Conservation (phyloP, 805 yeast species). For the Scheffersomyces stipitis region DNA sequence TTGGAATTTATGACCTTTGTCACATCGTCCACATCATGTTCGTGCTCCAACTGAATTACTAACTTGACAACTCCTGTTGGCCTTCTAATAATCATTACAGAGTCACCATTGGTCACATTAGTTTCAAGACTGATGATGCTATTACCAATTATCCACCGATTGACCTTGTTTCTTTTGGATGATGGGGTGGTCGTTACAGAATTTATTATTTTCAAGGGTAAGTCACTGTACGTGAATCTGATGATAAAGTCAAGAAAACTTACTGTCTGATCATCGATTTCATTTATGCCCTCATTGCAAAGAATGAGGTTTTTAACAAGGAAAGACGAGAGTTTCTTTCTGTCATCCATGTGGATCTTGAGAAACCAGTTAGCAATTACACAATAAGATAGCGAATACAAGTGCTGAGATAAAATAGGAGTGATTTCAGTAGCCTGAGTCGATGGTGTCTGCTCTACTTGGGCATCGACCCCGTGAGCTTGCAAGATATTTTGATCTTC, state of each 20-base stretch:
- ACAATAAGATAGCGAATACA: conserved; percentile 61
- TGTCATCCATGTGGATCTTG: conserved; percentile 55
- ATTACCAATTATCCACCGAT: conserved; percentile 63
- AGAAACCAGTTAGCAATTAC: conserved; percentile 74
- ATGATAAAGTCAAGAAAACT: conserved; percentile 68
- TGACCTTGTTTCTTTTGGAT: conserved; percentile 12
- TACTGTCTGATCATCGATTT: conserved; percentile 51
- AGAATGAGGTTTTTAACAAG: conserved; percentile 55
- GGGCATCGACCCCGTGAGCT: conserved; percentile 46
- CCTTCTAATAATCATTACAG: conserved; percentile 53
- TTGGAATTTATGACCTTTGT: conserved; percentile 32
- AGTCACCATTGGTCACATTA: conserved; percentile 49
- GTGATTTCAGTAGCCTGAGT: conserved; percentile 47
- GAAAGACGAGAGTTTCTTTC: conserved; percentile 61
- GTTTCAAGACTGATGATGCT: conserved; percentile 59
- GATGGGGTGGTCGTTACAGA: neutral
- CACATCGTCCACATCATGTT: conserved; percentile 7
- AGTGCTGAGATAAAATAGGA: conserved; percentile 57
- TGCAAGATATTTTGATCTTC: conserved; percentile 17
- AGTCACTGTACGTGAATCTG: conserved; percentile 64
- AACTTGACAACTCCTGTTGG: conserved; percentile 65
- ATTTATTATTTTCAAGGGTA: conserved; percentile 49
- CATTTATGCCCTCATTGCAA: conserved; percentile 2
- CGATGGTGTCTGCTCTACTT: conserved; percentile 55
- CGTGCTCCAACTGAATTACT: conserved; percentile 39